Evolutionary conservation across 2,329 filamentous ascomycete genomes (phyloP), one percentile per base, ranked within the genome.

Genomic region (Fusarium tjaetaba): DNA sequence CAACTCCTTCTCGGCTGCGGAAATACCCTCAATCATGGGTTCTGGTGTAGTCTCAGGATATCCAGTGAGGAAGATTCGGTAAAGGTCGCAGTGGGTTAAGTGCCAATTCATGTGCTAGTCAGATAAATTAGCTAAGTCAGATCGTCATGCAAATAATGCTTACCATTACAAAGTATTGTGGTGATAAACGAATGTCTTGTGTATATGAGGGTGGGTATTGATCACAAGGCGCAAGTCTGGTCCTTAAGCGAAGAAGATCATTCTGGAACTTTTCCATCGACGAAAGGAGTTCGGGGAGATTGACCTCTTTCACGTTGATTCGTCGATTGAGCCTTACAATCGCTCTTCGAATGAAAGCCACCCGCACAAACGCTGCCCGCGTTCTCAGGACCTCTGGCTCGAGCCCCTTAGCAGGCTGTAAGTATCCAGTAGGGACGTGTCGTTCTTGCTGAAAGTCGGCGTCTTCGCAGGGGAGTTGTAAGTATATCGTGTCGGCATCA

Each of bases 81-180:
- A 85, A 9, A 86, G 67, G 53, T 86, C 84, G 70, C 83, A 85
- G 59, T 85, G 81, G 16, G 80, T 82, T 52, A 85, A 83, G 24
- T 85, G 83, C 76, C 81, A 85, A 2, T 74, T 78, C 75, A 78
- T 78, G 34, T 78, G 77, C 77, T 78, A 41, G 72, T 76, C 77
- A 34, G 4, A 18, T 6, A 3, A 18, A 15, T 60, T 36, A 55
- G 70, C 55, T 14, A 24, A 30, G 8, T 26, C 5, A 7, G 3
- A 7, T 1, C 7, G 1, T 10, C 2, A 11, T 7, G 9, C 3
- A 4, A 22, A n/a, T 34, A 5, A 15, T 10, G 45, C 76, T 26
- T 55, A 77, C 76, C 53, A 75, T 76, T 24, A 68, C 72, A 32
- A 68, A 62, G 30, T 76, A 78, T 45, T 76, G 75, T 13, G 75